Evolutionary conservation across 768 basidiomycete species (phyloP).

Genomic region (Suillus variegatus): DNA sequence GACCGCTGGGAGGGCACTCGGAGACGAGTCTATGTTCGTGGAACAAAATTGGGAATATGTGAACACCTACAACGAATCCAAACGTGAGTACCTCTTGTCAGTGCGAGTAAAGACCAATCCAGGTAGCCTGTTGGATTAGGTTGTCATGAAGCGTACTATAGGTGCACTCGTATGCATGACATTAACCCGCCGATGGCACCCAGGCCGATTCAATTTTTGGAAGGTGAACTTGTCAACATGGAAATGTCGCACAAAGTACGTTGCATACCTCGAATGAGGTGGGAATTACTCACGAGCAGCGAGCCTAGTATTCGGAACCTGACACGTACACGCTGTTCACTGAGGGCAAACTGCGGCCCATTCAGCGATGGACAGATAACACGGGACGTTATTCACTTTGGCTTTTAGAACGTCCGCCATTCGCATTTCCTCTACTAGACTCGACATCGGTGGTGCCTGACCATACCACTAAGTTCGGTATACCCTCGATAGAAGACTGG

Average conservation of each 20-base stretch:
- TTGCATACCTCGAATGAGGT: not conserved
- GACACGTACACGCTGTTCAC: slow-evolving; percentile 74
- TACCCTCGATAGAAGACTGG: slow-evolving; percentile 83
- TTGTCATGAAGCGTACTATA: slow-evolving; percentile 83
- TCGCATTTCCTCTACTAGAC: slow-evolving; percentile 68
- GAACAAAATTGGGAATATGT: slow-evolving; percentile 77
- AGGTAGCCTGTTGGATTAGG: slow-evolving; percentile 41
- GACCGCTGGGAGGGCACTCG: slow-evolving; percentile 66
- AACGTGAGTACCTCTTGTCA: slow-evolving; percentile 36
- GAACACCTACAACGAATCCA: slow-evolving; percentile 54
- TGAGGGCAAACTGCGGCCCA: slow-evolving; percentile 73
- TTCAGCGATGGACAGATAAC: slow-evolving; percentile 84
- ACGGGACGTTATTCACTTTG: slow-evolving; percentile 78
- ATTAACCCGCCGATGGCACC: slow-evolving; percentile 51
- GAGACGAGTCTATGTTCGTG: slow-evolving; percentile 64
- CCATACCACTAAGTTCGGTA: slow-evolving; percentile 43
- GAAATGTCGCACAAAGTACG: slow-evolving; percentile 87
- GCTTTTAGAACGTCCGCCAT: slow-evolving; percentile 86
- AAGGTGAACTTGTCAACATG: slow-evolving; percentile 80
- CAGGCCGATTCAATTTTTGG: slow-evolving; percentile 51
- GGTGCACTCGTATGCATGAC: slow-evolving; percentile 60
- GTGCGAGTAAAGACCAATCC: not conserved
- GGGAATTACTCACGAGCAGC: not conserved
- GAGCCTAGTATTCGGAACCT: slow-evolving; percentile 69
- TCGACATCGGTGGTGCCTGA: slow-evolving; percentile 35